Base-by-base conservation (phyloP, 345 rosid genomes). In the Moringa oleifera region DNA sequence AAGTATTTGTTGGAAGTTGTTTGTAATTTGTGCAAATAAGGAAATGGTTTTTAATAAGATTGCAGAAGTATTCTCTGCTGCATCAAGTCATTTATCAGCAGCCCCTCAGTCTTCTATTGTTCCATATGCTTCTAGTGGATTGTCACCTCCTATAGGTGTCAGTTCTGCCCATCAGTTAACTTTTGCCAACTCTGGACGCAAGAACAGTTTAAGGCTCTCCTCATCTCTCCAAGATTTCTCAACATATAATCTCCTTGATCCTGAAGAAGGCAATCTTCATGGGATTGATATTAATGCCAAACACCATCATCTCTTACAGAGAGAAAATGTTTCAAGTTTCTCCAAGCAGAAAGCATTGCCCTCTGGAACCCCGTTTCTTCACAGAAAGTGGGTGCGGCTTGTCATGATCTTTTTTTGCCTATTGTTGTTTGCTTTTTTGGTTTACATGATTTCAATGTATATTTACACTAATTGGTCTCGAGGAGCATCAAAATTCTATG, bases 171-270 rank as follows among this genome's bases (percentile, higher is more conserved):
- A 78, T 62, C 62, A 72, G 0, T 75, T 68, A 68, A 67, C 68
- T 72, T 68, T 75, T 57, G 65, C 68, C 21, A 77, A 68, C 62
- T 71, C 76, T 60, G 85, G 77, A 22, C 68, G 53, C 16, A 87
- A 84, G 76, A 83, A 77, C 57, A 75, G 66, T 73, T 55, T 94
- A 77, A 79, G 91, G 51, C 89, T 77, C 31, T 85, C 99, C 0
- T 77, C 97, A 0, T 94, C 99, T 52, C 97, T 94, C 37, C 99
- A 90, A 68, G 99, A 94, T 68, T 85, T 94, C 58, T 75, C 99
- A 24, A 68, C 85, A 0, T 86, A 83, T 64, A 68, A 55, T 45
- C 78, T 72, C 10, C 65, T 80, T 76, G 85, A 80, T 80, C 78
- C 82, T 4, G 96, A 90, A 65, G 83, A 78, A 49, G 73, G 75